phyloP scores from a whole-genome alignment of 352 stramenopile genomes.

The Pythium rishiriense region DNA sequence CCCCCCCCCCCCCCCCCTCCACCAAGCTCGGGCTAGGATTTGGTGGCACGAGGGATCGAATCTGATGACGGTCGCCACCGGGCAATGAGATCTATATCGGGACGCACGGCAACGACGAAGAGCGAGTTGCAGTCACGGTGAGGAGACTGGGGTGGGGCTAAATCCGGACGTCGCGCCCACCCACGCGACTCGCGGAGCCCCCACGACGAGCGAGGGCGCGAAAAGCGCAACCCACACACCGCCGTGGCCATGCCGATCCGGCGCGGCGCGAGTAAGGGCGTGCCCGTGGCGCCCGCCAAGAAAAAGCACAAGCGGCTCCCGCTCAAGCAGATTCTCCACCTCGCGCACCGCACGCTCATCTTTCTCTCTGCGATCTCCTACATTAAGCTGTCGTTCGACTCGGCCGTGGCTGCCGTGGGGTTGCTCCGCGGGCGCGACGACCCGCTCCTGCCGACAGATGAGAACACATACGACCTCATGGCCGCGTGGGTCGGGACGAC shows the following conservation, averaged over 20 bases:
- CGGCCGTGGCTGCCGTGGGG: not conserved
- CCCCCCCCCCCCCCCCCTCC: too few species aligned
- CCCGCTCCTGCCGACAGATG: not conserved
- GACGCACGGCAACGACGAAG: too few species aligned
- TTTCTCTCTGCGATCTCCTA: conserved; percentile 6
- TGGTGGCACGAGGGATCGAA: too few species aligned
- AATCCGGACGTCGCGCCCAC: too few species aligned
- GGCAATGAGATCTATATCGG: too few species aligned
- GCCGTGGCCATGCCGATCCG: not conserved
- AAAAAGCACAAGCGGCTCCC: conserved; percentile 5
- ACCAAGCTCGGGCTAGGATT: too few species aligned
- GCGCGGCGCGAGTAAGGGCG: not conserved
- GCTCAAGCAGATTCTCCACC: conserved; percentile 17
- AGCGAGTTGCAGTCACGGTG: too few species aligned
- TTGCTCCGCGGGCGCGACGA: conserved; percentile 11
- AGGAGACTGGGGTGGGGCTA: too few species aligned
- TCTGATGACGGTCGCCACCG: too few species aligned
- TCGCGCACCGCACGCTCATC: conserved; percentile 14
- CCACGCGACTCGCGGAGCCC: too few species aligned
- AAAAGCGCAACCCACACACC: too few species aligned
- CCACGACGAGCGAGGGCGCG: too few species aligned
- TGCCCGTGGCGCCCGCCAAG: not conserved
- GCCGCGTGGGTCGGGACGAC: not conserved
- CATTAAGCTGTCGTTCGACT: conserved; percentile 12
- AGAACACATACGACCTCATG: conserved; percentile 4